Evolutionary conservation across 306 rosid genomes (phyloP).

Genomic region (Rubus parviflorus): DNA sequence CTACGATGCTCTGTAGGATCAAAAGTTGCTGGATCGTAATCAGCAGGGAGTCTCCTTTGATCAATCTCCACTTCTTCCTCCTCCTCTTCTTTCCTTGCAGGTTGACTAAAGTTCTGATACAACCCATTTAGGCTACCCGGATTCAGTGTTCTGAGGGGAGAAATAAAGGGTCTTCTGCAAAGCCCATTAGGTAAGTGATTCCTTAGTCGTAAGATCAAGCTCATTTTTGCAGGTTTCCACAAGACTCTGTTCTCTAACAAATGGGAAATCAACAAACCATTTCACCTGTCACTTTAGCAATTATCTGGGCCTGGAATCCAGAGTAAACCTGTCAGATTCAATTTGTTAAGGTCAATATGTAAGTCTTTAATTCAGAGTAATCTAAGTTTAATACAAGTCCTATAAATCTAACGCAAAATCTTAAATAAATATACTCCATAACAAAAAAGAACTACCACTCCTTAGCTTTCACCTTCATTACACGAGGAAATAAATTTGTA

Average conservation of each 20-base stretch:
- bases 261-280: conserved; percentile 29
- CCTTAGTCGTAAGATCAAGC: conserved; percentile 51
- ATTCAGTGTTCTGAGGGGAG: conserved; percentile 22
- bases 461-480: neutral
- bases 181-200: conserved; percentile 48
- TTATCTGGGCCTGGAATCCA: neutral
- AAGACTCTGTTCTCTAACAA: conserved; percentile 23
- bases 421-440: neutral
- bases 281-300: neutral
- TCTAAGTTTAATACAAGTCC: neutral
- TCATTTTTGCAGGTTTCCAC: conserved; percentile 49
- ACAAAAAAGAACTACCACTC: neutral
- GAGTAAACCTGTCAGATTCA: neutral
- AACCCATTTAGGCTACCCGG: conserved; percentile 31
- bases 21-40: conserved; percentile 81
- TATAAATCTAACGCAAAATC: neutral
- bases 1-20: conserved; percentile 79
- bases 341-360: neutral
- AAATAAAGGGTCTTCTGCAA: conserved; percentile 30
- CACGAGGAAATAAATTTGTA: neutral
- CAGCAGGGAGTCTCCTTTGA: conserved; percentile 89
- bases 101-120: conserved; percentile 54
- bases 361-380: neutral
- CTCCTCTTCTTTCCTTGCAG: conserved; percentile 68
- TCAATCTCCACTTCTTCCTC: conserved; percentile 86